phyloP scores from a whole-genome alignment of 106 monocot genomes.

The Apostasia ramifera region DNA sequence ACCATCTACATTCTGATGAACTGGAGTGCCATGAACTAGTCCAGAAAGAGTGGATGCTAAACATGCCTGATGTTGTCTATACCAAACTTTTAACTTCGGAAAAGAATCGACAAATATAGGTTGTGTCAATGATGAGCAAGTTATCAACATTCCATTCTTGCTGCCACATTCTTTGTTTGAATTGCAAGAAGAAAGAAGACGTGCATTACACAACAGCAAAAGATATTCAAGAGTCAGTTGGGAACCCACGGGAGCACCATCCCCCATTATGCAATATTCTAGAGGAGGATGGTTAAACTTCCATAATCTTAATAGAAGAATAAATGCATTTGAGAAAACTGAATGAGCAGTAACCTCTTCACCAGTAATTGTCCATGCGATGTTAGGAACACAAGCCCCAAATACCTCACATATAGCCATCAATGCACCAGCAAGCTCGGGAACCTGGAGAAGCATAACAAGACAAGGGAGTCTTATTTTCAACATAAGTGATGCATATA shows the following conservation, averaged over 20 bases:
- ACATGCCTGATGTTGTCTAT: constrained; percentile 94
- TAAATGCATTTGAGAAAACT: constrained; percentile 95
- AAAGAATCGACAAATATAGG: constrained; percentile 91
- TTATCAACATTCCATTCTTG: constrained; percentile 2
- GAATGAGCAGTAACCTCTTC: constrained; percentile 68
- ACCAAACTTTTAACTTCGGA: constrained; percentile 93
- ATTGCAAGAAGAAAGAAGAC: constrained; percentile 21
- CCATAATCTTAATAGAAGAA: constrained; percentile 89
- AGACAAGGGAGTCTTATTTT: background rate
- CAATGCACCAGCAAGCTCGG: constrained; percentile 89
- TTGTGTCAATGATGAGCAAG: constrained; percentile 15
- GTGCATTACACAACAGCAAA: constrained; percentile 64
- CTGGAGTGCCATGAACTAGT: constrained; percentile 76
- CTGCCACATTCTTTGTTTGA: constrained; percentile 15
- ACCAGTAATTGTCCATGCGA: constrained; percentile 50
- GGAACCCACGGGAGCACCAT: constrained; percentile 87
- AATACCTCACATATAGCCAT: constrained; percentile 95
- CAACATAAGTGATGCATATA: background rate
- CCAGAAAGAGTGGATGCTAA: constrained; percentile 95
- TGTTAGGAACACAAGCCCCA: constrained; percentile 67
- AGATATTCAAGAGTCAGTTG: constrained; percentile 92
- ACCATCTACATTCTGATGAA: constrained; percentile 83
- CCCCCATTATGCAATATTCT: constrained; percentile 89
- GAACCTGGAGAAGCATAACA: constrained; percentile 47
- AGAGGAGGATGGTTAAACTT: constrained; percentile 95